Conservation (phyloP, 176 grass and related monocot genomes). For the Panicum miliaceum region DNA sequence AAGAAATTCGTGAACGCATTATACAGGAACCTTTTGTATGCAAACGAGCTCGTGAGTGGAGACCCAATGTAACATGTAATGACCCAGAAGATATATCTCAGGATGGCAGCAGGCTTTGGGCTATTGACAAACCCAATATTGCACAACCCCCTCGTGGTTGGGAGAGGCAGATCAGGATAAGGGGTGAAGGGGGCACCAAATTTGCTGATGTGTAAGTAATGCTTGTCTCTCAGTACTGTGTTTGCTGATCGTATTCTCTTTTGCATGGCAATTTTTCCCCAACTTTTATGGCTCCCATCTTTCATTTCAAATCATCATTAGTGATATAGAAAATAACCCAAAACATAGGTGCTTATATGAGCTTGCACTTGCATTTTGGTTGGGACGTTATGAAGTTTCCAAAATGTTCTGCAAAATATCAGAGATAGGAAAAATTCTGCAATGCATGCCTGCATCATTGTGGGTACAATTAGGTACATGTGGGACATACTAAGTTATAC, state of each 20-base stretch:
- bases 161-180: slow-evolving; percentile 94
- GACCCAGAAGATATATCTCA: slow-evolving; percentile 94
- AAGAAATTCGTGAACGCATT: slow-evolving; percentile 87
- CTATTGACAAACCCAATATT: slow-evolving; percentile 97
- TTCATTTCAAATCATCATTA: slow-evolving; percentile 7
- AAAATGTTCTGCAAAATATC: not conserved
- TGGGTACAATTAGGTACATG: not conserved
- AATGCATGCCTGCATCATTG: not conserved
- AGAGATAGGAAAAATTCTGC: not conserved
- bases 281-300: not conserved
- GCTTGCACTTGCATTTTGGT: not conserved
- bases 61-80: slow-evolving; percentile 66
- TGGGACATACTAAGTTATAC: not conserved
- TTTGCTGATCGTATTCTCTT: slow-evolving; percentile 27
- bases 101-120: slow-evolving; percentile 94
- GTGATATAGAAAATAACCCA: slow-evolving; percentile 1
- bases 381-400: not conserved
- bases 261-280: slow-evolving; percentile 2
- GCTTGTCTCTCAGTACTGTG: slow-evolving; percentile 21
- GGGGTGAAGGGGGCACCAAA: slow-evolving; percentile 93
- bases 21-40: slow-evolving; percentile 85
- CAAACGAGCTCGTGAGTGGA: slow-evolving; percentile 79
- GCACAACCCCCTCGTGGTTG: slow-evolving; percentile 83
- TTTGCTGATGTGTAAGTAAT: slow-evolving; percentile 94
- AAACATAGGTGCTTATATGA: not conserved